A percentile compares a stretch with the other conserved stretches of the same genome.
These are phyloP conservation scores for Backusella parvicylindrica DNA, from an alignment of 192 early-diverging fungal genomes.

Conservation along the genomic window DNA sequence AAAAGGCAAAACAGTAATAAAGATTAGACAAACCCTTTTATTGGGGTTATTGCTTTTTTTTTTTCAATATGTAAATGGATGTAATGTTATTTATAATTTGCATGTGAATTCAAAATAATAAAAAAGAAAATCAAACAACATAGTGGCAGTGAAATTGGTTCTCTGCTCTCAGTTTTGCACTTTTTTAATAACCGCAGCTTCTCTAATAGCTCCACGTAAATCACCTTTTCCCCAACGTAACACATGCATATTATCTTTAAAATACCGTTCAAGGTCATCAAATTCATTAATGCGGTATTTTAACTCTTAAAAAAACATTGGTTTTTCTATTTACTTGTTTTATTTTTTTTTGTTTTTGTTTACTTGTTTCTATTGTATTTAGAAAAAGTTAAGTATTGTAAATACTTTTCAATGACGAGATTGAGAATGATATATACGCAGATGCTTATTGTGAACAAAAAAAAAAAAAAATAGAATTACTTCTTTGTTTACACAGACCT, in stretches of 20 bases:
- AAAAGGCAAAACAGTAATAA: neutral
- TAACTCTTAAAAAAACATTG: neutral
- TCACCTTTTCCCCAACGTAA: neutral
- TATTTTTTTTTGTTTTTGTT: neutral
- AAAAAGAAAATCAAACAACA: neutral
- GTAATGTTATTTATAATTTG: neutral
- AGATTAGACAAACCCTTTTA: neutral
- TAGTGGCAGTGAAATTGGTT: neutral
- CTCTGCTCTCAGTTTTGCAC: neutral
- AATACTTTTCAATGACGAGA: neutral
- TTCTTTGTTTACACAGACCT: no score
- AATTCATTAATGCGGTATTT: neutral
- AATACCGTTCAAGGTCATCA: neutral
- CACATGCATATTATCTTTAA: neutral
- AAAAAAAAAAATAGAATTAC: neutral
- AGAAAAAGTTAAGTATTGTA: neutral
- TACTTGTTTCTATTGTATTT: neutral
- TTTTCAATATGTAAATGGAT: neutral
- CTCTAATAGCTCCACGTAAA: neutral
- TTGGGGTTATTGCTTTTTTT: neutral
- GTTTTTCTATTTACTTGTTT: neutral
- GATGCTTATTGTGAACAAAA: neutral
- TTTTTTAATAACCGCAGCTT: neutral
- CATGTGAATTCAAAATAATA: constrained; percentile 4
- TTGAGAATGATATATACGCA: neutral